Evolutionary conservation across 1,284 basidiomycete genomes (phyloP), one percentile per base, ranked within the genome.

Genomic region (Rhodotorula mucilaginosa): DNA sequence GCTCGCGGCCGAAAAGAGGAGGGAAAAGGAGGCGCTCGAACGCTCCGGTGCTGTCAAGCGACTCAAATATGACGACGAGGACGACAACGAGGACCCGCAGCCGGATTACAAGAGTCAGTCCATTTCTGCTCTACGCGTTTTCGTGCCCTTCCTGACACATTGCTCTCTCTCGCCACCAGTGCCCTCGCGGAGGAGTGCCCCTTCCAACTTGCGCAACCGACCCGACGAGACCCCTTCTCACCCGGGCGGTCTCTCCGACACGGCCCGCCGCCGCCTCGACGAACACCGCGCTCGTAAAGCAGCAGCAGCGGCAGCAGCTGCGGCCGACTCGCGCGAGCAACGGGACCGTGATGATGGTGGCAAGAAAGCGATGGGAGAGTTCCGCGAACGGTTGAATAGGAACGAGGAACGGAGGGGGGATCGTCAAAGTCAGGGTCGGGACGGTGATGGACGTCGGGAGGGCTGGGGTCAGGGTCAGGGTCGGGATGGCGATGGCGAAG

Each of bases 151-250:
- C 54, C 1, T 8, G 26, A 26, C 26, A 26, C 26, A 26, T 26
- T 26, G 13, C 44, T 59, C 12, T 44, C 39, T 44, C 39, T 44
- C 12, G 39, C 49, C 26, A 16, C 29, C 67, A 71, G 76, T 73
- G 69, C 69, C 77, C 46, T 51, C 74, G 16, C 73, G 65, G 49
- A 62, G 72, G 16, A 52, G 67, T 4, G 70, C 70, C 26, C 74
- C 75, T 26, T 54, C 72, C 12, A 87, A 89, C 77, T 81, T 85
- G 3, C 87, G 94, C 18, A 88, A 91, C 71, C 84, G 90, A 76
- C 90, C 88, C 0, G 90, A 91, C 75, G 93, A 96, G 76, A 97
- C 94, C 0, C 94, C 94, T 0, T 95, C 93, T n/a, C 91, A 95
- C 80, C 89, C 91, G 1, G 90, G 91, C 61, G 95, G 94, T 18